phyloP scores from a whole-genome alignment of 2,329 filamentous ascomycete genomes.

The Daldinia eschscholtzii region DNA sequence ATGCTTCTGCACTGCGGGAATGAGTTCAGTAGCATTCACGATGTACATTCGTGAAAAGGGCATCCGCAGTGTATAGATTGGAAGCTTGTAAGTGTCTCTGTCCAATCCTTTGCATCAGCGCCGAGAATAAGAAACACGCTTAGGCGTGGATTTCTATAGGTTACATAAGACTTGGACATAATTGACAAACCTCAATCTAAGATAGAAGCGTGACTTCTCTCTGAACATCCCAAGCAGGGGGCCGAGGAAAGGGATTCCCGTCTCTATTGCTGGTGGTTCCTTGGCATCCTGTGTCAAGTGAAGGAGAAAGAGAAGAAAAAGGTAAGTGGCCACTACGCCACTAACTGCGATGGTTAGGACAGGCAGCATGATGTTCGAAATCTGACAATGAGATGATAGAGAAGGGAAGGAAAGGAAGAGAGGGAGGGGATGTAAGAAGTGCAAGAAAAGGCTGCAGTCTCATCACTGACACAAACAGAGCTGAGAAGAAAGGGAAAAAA shows the following conservation, averaged over 20 bases:
- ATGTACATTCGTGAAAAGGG: neutral
- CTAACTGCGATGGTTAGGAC: neutral
- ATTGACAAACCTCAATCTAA: constrained; percentile 32
- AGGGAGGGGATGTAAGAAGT: neutral
- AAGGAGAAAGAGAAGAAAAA: constrained; percentile 7
- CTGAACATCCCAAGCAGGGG: constrained; percentile 44
- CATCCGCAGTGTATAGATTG: neutral
- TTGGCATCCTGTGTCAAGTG: constrained; percentile 12
- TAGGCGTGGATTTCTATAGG: neutral
- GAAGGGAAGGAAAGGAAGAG: neutral
- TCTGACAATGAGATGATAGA: neutral
- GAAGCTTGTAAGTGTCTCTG: constrained; percentile 4
- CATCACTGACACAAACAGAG: neutral
- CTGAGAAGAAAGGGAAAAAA: no score
- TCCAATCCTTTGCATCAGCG: constrained; percentile 24
- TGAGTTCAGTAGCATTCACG: neutral
- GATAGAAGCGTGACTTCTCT: constrained; percentile 37
- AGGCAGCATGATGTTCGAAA: neutral
- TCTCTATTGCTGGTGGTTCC: constrained; percentile 26
- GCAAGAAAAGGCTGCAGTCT: neutral
- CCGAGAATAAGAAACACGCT: neutral
- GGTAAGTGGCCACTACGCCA: constrained; percentile 1
- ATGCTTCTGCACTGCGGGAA: neutral
- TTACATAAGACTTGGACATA: neutral
- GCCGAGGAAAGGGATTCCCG: constrained; percentile 24